These are phyloP conservation scores for Lasiosphaeriaceae sp. DNA, from an alignment of 495 filamentous ascomycete species.

Conservation along the genomic window DNA sequence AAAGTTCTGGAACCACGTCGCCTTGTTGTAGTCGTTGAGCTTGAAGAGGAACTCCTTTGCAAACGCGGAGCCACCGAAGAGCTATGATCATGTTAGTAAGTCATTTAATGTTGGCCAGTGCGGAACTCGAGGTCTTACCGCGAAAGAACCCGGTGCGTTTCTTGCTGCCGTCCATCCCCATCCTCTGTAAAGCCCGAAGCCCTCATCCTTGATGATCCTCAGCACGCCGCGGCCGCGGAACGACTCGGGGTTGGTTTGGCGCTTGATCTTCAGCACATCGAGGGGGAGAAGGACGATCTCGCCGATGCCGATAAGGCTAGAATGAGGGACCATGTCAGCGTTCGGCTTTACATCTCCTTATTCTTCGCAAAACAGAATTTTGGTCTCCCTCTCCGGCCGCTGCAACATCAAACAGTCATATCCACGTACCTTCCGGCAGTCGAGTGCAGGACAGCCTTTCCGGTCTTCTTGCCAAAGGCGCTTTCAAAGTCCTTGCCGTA, in stretches of 20 bases:
- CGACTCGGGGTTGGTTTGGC: slow-evolving; percentile 97
- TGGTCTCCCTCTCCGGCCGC: too few relatives aligned
- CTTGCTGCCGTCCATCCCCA: slow-evolving; percentile 97
- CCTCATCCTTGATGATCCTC: slow-evolving; percentile 87
- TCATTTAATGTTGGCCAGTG: slow-evolving; percentile 4
- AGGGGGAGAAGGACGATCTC: slow-evolving; percentile 94
- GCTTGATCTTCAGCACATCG: slow-evolving; percentile 98
- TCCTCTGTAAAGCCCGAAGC: slow-evolving; percentile 91
- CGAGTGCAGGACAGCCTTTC: slow-evolving; percentile 97
- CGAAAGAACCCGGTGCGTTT: slow-evolving; percentile 96
- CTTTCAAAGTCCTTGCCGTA: slow-evolving; percentile 78
- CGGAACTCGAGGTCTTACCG: slow-evolving; percentile 54
- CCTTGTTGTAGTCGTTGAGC: slow-evolving; percentile 88
- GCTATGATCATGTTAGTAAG: slow-evolving; percentile 43
- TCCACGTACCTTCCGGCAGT: slow-evolving; percentile 86
- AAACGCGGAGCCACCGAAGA: slow-evolving; percentile 97
- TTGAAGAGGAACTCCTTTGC: slow-evolving; percentile 93
- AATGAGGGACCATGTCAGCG: neutral
- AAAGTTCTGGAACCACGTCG: slow-evolving; percentile 95
- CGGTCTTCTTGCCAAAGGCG: slow-evolving; percentile 90
- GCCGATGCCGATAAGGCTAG: slow-evolving; percentile 88
- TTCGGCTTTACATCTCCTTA: neutral
- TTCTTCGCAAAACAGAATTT: slow-evolving; percentile 1
- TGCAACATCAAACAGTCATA: too few relatives aligned
- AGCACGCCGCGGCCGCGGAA: slow-evolving; percentile 92